Conservation (phyloP, 257 asterid species). For the Leptodermis oblonga region DNA sequence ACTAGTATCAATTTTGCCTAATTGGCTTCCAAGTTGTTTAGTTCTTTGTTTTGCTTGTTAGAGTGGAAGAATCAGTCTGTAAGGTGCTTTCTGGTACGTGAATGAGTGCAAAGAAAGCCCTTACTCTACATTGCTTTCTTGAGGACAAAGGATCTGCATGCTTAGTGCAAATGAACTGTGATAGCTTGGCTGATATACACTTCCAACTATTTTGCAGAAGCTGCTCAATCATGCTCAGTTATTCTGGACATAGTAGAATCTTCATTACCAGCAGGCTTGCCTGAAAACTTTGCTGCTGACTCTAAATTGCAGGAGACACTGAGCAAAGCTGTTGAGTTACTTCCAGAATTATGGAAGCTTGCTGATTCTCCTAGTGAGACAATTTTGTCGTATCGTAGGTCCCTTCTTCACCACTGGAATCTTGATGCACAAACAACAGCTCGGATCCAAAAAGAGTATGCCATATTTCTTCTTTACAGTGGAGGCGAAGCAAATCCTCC, state of each 20-base stretch:
- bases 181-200: constrained; percentile 22
- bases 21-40: not conserved
- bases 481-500: constrained; percentile 77
- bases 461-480: constrained; percentile 72
- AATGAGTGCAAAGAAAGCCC: not conserved
- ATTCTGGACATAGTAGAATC: constrained; percentile 90
- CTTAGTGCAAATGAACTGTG: not conserved
- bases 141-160: constrained; percentile 10
- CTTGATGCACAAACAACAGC: constrained; percentile 68
- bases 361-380: constrained; percentile 70
- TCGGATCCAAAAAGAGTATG: constrained; percentile 74
- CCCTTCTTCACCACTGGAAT: constrained; percentile 81
- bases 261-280: constrained; percentile 84
- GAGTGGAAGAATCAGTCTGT: constrained; percentile 1
- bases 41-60: not conserved
- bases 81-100: not conserved
- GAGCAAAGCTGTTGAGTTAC: constrained; percentile 75
- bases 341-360: constrained; percentile 82
- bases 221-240: constrained; percentile 92
- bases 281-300: constrained; percentile 77
- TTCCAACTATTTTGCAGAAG: constrained; percentile 67
- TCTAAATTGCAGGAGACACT: constrained; percentile 86
- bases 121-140: not conserved
- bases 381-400: constrained; percentile 73
- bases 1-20: not conserved